Evolutionary conservation across 257 asterid species (phyloP).

Genomic region (Gardenia jasminoides): DNA sequence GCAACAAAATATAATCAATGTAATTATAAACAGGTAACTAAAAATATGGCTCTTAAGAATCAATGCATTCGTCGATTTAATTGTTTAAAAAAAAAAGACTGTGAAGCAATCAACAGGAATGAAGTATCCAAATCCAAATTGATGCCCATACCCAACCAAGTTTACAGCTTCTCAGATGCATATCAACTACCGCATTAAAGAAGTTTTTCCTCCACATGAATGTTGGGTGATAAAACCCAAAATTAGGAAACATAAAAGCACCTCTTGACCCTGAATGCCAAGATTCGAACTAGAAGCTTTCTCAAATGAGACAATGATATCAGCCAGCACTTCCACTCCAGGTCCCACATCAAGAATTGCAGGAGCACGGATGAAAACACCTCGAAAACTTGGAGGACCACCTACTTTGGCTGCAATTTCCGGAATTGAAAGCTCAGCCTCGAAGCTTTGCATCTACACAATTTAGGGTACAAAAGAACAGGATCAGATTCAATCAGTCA

Average conservation of each 20-base stretch:
- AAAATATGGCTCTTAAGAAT: background rate
- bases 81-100: background rate
- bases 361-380: conserved; percentile 87
- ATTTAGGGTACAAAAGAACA: background rate
- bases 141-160: background rate
- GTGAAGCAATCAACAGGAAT: background rate
- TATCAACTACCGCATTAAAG: background rate
- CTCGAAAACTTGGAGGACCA: conserved; percentile 83
- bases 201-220: background rate
- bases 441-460: conserved; percentile 90
- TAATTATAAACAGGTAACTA: too few species aligned
- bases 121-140: background rate
- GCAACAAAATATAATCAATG: background rate
- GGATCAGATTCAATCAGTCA: background rate
- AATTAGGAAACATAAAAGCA: conserved; percentile 13
- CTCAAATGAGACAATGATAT: conserved; percentile 49
- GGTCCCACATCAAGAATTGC: conserved; percentile 93
- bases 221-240: background rate
- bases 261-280: conserved; percentile 46
- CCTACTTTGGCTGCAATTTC: conserved; percentile 82
- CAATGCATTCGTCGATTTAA: background rate
- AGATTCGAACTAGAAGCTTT: conserved; percentile 33
- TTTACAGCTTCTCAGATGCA: background rate
- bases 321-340: conserved; percentile 80
- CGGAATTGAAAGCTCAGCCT: conserved; percentile 77